Percentiles rank a stretch among this genome's conserved stretches.
Evolutionary conservation across 176 grass and related monocot genomes (phyloP).

Genomic region (Thinopyrum elongatum): DNA sequence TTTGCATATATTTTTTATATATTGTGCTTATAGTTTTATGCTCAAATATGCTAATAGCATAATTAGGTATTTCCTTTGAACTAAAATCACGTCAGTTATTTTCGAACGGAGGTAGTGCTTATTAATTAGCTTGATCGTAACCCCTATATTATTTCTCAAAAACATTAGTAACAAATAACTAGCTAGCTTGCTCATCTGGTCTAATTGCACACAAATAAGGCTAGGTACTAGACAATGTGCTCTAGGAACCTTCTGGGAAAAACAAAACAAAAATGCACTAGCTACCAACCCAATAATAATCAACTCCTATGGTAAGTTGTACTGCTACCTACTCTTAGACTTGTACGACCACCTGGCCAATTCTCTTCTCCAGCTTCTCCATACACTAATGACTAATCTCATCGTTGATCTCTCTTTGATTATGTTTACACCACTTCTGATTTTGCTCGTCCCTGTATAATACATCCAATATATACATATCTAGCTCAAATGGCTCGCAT

Average conservation of each 20-base stretch:
- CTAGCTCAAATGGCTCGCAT: not conserved
- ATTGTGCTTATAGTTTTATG: not conserved
- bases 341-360: not conserved
- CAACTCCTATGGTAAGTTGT: not conserved
- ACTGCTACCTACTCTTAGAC: not conserved
- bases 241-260: too few species aligned
- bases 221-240: too few species aligned
- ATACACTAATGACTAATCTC: too few species aligned
- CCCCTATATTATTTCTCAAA: not conserved
- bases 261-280: too few species aligned
- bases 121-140: not conserved
- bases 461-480: not conserved
- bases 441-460: not conserved
- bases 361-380: slow-evolving; percentile 2
- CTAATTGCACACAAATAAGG: too few species aligned
- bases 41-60: not conserved
- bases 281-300: not conserved
- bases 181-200: not conserved
- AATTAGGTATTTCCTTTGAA: not conserved
- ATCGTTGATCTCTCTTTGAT: not conserved
- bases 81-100: too few species aligned
- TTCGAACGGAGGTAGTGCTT: not conserved
- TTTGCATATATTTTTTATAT: not conserved
- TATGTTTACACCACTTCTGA: not conserved
- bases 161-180: not conserved